Base-by-base conservation (phyloP, 2,329 filamentous ascomycete species). In the Penicillium sp. region DNA sequence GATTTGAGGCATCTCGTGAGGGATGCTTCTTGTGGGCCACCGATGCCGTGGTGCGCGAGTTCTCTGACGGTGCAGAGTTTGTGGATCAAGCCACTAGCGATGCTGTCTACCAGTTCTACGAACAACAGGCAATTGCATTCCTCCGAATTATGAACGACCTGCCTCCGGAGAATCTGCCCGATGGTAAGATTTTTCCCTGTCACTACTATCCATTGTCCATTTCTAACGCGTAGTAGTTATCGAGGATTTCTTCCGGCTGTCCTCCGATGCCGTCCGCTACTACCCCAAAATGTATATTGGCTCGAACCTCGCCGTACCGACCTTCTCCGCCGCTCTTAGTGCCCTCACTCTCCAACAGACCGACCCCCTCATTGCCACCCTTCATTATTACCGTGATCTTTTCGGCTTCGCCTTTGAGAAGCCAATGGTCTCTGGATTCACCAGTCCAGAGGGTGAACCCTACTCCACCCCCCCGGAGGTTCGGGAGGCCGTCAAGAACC, bases 21-120 rank as follows among this genome's bases (percentile, higher is more conserved):
- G 94, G 94, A 11, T 97, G 93, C 72, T 99, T 99, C 81, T 81
- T 99, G n/a, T 99, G 94, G 94, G 93, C 94, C 1, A 97, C 93
- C 2, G 90, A 92, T 61, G 91, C 93, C 8, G 95, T 99, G 59
- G 83, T 99, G 26, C 89, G 94, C 55, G 94, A 99, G 72, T 99
- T 97, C 70, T 94, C 91, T 0, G 91, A 96, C 65, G 92, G 93
- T 37, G 86, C 90, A 37, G 92, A 96, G 64, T 86, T 90, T 56
- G 90, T 97, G 18, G 88, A 93, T 51, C 83, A 87, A 47, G 79
- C 83, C n/a, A 95, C 91, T 5, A 90, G 90, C 14, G 87, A 91
- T 51, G 89, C 89, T 60, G 95, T 99, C 52, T 99, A 95, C 76
- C 84, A 85, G 54, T 99, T 99, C 77, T 97, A 96, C 70, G 92